A percentile compares a stretch with the other conserved stretches of the same genome.
Evolutionary conservation across 345 rosid genomes (phyloP).

Genomic region (Brassica nigra): DNA sequence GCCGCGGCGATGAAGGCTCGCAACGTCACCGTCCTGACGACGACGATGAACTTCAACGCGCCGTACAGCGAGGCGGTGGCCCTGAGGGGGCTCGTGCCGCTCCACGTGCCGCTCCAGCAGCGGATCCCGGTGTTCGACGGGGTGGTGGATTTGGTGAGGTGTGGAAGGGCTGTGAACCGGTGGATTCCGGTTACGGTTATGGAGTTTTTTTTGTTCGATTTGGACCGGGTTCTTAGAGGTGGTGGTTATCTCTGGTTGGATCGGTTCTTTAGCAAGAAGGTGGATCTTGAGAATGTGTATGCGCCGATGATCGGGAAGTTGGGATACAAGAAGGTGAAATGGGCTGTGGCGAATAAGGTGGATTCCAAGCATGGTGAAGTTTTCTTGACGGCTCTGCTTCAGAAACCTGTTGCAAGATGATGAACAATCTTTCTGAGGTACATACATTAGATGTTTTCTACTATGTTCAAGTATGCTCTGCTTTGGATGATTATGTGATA

Average conservation of each 20-base stretch:
- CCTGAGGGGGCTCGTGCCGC: slow-evolving; percentile 78
- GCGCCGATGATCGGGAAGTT: slow-evolving; percentile 78
- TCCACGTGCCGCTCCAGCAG: slow-evolving; percentile 95
- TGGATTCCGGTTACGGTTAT: slow-evolving; percentile 84
- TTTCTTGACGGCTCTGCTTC: slow-evolving; percentile 86
- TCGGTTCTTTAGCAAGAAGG: slow-evolving; percentile 72
- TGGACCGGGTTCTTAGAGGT: slow-evolving; percentile 77
- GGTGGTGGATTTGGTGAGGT: slow-evolving; percentile 85
- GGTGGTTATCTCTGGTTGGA: slow-evolving; percentile 96
- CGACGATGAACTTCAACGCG: slow-evolving; percentile 87
- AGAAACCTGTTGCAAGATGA: slow-evolving; percentile 74
- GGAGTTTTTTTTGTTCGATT: slow-evolving; percentile 85
- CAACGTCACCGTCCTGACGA: slow-evolving; percentile 74
- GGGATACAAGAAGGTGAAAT: slow-evolving; percentile 96
- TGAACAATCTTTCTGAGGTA: slow-evolving; percentile 15
- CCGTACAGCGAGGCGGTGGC: slow-evolving; percentile 95
- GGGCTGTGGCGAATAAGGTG: slow-evolving; percentile 78
- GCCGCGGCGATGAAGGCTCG: slow-evolving; percentile 79
- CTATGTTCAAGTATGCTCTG: no score
- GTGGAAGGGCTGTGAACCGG: slow-evolving; percentile 88
- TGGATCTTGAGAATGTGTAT: slow-evolving; percentile 73
- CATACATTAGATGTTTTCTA: no score
- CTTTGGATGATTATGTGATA: no score
- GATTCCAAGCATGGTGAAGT: slow-evolving; percentile 91
- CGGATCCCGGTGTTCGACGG: slow-evolving; percentile 90